Base-by-base conservation (phyloP, 2,329 filamentous ascomycete species). In the Fusarium marasasianum region DNA sequence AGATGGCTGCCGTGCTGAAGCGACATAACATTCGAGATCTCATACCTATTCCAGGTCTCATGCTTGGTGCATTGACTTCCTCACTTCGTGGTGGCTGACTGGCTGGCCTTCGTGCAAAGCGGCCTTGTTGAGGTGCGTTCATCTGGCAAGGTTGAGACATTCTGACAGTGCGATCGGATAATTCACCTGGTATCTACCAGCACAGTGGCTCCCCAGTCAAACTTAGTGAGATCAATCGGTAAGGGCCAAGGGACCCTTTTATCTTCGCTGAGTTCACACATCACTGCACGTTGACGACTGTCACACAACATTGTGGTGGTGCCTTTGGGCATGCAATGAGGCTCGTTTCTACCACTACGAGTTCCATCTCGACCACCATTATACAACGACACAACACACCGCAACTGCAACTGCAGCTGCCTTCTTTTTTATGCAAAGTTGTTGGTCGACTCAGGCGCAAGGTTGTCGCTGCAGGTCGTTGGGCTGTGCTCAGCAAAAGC, bases 401-500 rank as follows among this genome's bases (percentile, higher is more conserved):
- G 56, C 56, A 69, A 55, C 50, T 69, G 48, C 33, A 29, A 63
- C 17, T 68, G 66, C 66, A 51, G 50, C 31, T 20, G 50, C 50
- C 64, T 69, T 26, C 38, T 40, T 35, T 29, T 35, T 15, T 40
- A 54, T 61, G 17, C 44, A 17, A 26, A 35, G n/a, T 53, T 35
- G 31, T 35, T 53, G 48, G 48, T 35, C 17, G n/a, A 24, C 31
- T 53, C 48, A 38, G 26, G 35, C 29, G 24, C 35, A 44, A n/a
- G n/a, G 12, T 31, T 70, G 15, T 59, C 61, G 47, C 33, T 55
- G 43, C 17, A 55, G 43, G 38, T 55, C 33, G 48, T 9, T 33
- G 51, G 41, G 65, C 33, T 51, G 20, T 61, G 65, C 33, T 29
- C 11, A 40, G 29, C 18, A 73, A 70, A 73, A 71, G 70, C 59